phyloP scores from a whole-genome alignment of 2,329 filamentous ascomycete species.

The Penicillium sp. region DNA sequence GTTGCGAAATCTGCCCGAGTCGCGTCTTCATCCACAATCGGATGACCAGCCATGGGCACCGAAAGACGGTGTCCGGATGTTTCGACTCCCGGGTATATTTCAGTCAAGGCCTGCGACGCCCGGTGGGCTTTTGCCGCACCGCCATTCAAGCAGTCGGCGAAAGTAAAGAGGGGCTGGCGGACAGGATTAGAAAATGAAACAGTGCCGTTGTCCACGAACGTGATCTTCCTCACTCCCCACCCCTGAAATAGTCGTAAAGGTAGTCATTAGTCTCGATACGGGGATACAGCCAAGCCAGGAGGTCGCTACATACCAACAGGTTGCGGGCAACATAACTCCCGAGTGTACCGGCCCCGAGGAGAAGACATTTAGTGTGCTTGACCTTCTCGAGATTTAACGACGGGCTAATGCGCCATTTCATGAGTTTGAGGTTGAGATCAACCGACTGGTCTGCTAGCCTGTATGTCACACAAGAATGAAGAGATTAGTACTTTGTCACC shows the following conservation, averaged over 20 bases:
- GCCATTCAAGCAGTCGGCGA: constrained; percentile 83
- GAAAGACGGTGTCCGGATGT: constrained; percentile 77
- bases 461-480: neutral
- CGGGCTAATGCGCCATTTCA: constrained; percentile 97
- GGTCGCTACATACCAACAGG: constrained; percentile 59
- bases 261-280: neutral
- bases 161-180: constrained; percentile 87
- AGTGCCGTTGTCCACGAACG: constrained; percentile 88
- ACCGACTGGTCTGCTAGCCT: constrained; percentile 87
- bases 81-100: constrained; percentile 90
- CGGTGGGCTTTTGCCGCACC: constrained; percentile 79
- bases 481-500: neutral
- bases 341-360: constrained; percentile 89
- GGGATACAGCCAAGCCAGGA: neutral
- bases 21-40: constrained; percentile 71
- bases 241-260: constrained; percentile 49
- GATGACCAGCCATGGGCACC: constrained; percentile 95
- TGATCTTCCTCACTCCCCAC: constrained; percentile 94
- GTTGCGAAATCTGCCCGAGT: constrained; percentile 74
- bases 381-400: constrained; percentile 83
- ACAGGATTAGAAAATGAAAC: constrained; percentile 98
- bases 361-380: constrained; percentile 83
- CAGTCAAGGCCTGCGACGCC: constrained; percentile 76
- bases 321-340: constrained; percentile 93
- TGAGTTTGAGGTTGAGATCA: constrained; percentile 93